Percentiles rank a stretch among this genome's conserved stretches.
Conservation (phyloP, 768 basidiomycete genomes). For the Kwoniella shandongensis region DNA sequence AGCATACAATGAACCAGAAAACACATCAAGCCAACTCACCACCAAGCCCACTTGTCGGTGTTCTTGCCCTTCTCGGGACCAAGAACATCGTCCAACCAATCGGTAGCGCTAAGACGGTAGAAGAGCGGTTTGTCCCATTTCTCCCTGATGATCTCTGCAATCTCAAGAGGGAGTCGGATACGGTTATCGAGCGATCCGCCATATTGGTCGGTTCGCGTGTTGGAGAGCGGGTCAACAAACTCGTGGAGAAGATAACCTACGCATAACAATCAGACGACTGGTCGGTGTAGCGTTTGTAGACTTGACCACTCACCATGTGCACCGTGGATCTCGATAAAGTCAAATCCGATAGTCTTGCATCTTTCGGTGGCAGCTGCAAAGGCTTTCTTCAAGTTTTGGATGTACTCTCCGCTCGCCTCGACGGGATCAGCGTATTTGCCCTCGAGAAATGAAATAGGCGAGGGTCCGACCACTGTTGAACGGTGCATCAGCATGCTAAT, state of each 20-base stretch:
- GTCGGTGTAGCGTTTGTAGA: not conserved
- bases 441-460: slow-evolving; percentile 61
- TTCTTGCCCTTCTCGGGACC: slow-evolving; percentile 56
- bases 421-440: slow-evolving; percentile 61
- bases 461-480: slow-evolving; percentile 64
- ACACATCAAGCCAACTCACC: too few species aligned
- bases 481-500: not conserved
- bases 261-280: not conserved
- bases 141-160: slow-evolving; percentile 60
- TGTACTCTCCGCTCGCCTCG: slow-evolving; percentile 61
- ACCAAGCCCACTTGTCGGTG: slow-evolving; percentile 48
- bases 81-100: slow-evolving; percentile 67
- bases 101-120: slow-evolving; percentile 67
- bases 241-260: slow-evolving; percentile 46
- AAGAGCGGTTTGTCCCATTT: slow-evolving; percentile 72
- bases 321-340: slow-evolving; percentile 63
- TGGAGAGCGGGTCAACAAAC: slow-evolving; percentile 74
- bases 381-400: slow-evolving; percentile 63
- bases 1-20: too few species aligned
- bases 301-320: slow-evolving; percentile 60
- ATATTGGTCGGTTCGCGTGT: slow-evolving; percentile 68
- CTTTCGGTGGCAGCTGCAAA: slow-evolving; percentile 55
- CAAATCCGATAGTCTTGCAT: slow-evolving; percentile 63
- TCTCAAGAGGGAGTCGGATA: slow-evolving; percentile 64
- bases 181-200: slow-evolving; percentile 75